Base-by-base conservation (phyloP, 768 basidiomycete genomes). In the Russula sp. region DNA sequence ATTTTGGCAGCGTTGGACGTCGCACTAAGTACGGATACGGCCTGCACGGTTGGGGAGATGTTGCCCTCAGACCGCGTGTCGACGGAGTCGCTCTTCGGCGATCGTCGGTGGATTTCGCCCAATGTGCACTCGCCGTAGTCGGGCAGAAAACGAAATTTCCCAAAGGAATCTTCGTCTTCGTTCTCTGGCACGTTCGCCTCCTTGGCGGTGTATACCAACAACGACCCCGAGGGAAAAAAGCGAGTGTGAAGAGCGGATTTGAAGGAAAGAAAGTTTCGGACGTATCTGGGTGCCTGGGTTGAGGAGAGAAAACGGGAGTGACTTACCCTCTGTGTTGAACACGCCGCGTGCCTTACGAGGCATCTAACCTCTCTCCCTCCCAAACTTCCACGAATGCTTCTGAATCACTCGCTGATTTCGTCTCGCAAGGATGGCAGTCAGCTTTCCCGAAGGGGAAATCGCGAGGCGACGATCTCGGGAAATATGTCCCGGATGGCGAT, bases 331-430 rank as follows among this genome's bases (percentile, higher is more conserved):
- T 13, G 69, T 57, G 49, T 71, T 73, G 48, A 70, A 75, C 2
- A 64, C 68, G 3, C 69, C 71, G 51, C 73, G 71, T 6, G 59
- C 30, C 42, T 71, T 68, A 74, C 71, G 68, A 60, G 5, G 38
- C 59, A 11, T 63, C 58, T 44, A 67, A 26, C 24, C 61, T 48
- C 4, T 75, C 74, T 0, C 69, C 69, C 1, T 67, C 61, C 68
- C 72, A 73, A 28, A 75, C 51, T 69, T 75, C 75, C 22, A 75
- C 65, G 53, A 68, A 70, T 16, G 65, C 38, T 70, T 71, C 62
- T 71, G n/a, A n/a, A n/a, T 71, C 34, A 65, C 55, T 2, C 28
- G 51, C 36, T 7, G 46, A 38, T 18, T 53, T 66, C 1, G 63
- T 68, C 20, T 70, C 71, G 10, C 73, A 26, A 75, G 72, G 49